These are phyloP conservation scores for Wickerhamiella australiensis DNA, from an alignment of 805 yeast species.

Conservation along the genomic window DNA sequence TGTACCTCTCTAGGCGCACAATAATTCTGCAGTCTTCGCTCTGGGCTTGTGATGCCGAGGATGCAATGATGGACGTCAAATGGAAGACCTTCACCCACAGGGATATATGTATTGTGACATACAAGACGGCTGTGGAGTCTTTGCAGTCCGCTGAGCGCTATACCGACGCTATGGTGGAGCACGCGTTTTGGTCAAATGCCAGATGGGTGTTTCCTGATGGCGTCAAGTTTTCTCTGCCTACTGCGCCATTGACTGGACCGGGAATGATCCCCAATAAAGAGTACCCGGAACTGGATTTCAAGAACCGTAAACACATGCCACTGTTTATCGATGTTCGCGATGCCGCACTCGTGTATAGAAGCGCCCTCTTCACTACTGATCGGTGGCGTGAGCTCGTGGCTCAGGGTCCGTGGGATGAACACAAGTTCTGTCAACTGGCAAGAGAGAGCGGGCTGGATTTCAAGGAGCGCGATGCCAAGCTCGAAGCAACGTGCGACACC, in stretches of 20 bases:
- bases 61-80: neutral
- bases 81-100: constrained; percentile 7
- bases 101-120: constrained; percentile 6
- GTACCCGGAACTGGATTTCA: neutral
- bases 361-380: neutral
- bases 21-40: neutral
- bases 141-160: constrained; percentile 1
- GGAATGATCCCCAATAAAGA: neutral
- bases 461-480: neutral
- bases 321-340: constrained; percentile 7
- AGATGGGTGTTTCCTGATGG: neutral
- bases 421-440: neutral
- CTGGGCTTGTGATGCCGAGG: constrained; percentile 5
- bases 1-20: neutral
- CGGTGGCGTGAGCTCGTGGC: constrained; percentile 2
- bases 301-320: neutral
- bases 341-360: constrained; percentile 3
- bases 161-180: constrained; percentile 9
- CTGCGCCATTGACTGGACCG: constrained; percentile 2
- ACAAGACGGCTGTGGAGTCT: neutral
- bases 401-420: constrained; percentile 5
- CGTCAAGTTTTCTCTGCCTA: neutral
- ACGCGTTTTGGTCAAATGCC: constrained; percentile 1
- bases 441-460: neutral
- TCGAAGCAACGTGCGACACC: neutral